Percentiles rank a stretch among this genome's conserved stretches.
Evolutionary conservation across 805 yeast genomes (phyloP).

Genomic region (Kockiozyma suomiensis): DNA sequence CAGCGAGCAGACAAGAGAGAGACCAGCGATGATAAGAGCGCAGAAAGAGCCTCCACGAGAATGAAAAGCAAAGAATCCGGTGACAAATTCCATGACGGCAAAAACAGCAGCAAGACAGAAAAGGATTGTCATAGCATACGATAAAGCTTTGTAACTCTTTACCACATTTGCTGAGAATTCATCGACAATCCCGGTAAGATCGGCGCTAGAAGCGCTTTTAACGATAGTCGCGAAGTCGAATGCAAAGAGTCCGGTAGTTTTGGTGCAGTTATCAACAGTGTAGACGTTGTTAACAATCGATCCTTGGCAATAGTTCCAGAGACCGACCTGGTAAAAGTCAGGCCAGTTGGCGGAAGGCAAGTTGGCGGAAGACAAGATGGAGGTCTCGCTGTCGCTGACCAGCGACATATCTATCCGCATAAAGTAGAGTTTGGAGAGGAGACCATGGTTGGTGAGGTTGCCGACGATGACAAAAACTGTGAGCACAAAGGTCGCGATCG

Average conservation of each 20-base stretch:
- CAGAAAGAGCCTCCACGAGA: constrained; percentile 51
- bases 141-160: constrained; percentile 50
- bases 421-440: constrained; percentile 51
- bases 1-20: constrained; percentile 45
- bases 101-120: constrained; percentile 53
- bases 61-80: constrained; percentile 51
- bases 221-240: constrained; percentile 55
- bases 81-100: constrained; percentile 44
- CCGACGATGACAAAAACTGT: constrained; percentile 58
- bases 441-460: constrained; percentile 48
- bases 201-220: constrained; percentile 36
- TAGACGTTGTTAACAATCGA: constrained; percentile 38
- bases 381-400: constrained; percentile 33
- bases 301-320: constrained; percentile 68
- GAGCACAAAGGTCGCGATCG: constrained; percentile 52
- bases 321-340: constrained; percentile 56
- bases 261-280: constrained; percentile 54
- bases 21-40: constrained; percentile 50
- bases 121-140: constrained; percentile 62
- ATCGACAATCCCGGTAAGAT: constrained; percentile 25
- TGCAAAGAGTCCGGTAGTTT: constrained; percentile 57
- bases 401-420: constrained; percentile 53
- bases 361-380: constrained; percentile 31
- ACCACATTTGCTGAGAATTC: constrained; percentile 46
- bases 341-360: constrained; percentile 48